Conservation (phyloP, 495 filamentous ascomycete species). For the Xylaria flabelliformis region DNA sequence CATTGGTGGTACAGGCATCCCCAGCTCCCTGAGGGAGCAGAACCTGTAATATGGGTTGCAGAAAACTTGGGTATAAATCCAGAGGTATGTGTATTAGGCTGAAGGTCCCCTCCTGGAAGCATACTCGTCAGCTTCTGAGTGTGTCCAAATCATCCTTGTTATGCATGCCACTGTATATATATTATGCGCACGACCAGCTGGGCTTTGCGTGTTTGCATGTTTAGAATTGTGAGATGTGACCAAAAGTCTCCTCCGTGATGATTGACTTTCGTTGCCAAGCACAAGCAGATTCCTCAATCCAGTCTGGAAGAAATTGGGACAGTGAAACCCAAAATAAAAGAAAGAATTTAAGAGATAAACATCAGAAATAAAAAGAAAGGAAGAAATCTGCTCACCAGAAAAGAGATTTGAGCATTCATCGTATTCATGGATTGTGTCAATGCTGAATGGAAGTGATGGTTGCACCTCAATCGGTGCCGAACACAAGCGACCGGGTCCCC, state of each 20-base stretch:
- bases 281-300: neutral
- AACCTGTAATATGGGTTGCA: slow-evolving; percentile 84
- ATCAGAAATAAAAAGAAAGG: neutral
- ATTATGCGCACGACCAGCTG: no score
- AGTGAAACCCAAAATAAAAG: neutral
- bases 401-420: slow-evolving; percentile 64
- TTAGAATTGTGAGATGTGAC: slow-evolving; percentile 24
- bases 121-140: slow-evolving; percentile 26
- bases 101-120: slow-evolving; percentile 78
- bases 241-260: neutral
- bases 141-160: slow-evolving; percentile 8
- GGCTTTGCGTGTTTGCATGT: neutral
- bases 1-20: slow-evolving; percentile 36
- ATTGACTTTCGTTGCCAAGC: neutral
- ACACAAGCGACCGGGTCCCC: slow-evolving; percentile 29
- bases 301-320: neutral
- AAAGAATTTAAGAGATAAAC: neutral
- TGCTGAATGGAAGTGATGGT: slow-evolving; percentile 32
- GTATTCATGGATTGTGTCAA: slow-evolving; percentile 29
- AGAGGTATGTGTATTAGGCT: slow-evolving; percentile 92
- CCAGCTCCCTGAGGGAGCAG: slow-evolving; percentile 63
- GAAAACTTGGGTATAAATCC: slow-evolving; percentile 76
- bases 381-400: slow-evolving; percentile 52
- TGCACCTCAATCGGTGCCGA: slow-evolving; percentile 38
- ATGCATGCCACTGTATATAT: slow-evolving; percentile 15